Conservation (phyloP, 148 eudicot species). For the Selenicereus undatus region DNA sequence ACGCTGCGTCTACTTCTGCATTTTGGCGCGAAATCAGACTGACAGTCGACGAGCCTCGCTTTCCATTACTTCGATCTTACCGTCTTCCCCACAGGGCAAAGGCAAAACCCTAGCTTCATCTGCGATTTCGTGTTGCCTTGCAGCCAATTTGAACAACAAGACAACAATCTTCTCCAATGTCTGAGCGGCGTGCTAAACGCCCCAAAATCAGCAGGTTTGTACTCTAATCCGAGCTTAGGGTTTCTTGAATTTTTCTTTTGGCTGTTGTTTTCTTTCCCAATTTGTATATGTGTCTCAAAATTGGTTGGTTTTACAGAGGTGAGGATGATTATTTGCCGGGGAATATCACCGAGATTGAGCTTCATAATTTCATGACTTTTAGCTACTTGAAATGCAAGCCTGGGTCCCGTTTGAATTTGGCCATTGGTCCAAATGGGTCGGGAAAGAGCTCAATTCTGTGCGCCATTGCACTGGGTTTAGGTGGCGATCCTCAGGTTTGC, state of each 20-base stretch:
- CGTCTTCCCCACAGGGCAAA: too few species aligned
- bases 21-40: too few species aligned
- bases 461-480: conserved; percentile 89
- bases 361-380: conserved; percentile 89
- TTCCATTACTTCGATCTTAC: too few species aligned
- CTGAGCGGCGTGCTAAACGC: conserved; percentile 53
- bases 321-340: conserved; percentile 89
- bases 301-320: conserved; percentile 40
- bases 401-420: conserved; percentile 78
- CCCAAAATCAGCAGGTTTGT: conserved; percentile 58
- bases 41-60: too few species aligned
- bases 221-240: conserved; percentile 1
- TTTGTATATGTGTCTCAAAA: neutral
- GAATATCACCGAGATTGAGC: conserved; percentile 78
- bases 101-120: neutral
- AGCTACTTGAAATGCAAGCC: conserved; percentile 66
- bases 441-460: conserved; percentile 95
- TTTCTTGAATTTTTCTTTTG: neutral
- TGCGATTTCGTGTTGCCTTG: neutral
- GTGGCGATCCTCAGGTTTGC: conserved; percentile 89
- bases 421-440: conserved; percentile 92
- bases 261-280: neutral
- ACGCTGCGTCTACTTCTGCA: too few species aligned
- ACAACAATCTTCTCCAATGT: conserved; percentile 25
- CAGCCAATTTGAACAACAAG: neutral